These are phyloP conservation scores for Aspergillus japonicus DNA, from an alignment of 2,329 filamentous ascomycete species.

Conservation along the genomic window DNA sequence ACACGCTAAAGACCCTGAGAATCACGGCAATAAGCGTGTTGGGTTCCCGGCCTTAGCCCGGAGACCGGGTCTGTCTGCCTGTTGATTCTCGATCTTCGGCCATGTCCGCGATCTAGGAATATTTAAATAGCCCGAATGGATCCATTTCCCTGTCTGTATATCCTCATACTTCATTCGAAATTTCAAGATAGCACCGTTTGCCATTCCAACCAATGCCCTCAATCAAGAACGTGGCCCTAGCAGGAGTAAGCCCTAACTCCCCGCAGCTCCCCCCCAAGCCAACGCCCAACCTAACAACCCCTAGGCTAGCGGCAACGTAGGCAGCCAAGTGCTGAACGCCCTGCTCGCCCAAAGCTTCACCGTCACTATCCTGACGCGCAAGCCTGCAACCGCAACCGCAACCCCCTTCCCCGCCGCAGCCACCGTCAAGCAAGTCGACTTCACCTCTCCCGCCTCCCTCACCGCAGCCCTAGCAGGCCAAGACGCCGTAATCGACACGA, in stretches of 20 bases:
- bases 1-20: too few species aligned
- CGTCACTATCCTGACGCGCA: conserved; percentile 18
- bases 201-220: too few species aligned
- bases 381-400: background rate
- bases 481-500: background rate
- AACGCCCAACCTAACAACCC: background rate
- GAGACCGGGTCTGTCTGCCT: background rate
- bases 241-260: background rate
- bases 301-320: background rate
- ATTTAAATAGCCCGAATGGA: too few species aligned
- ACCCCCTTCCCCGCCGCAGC: conserved; percentile 10
- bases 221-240: background rate
- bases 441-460: background rate
- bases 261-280: background rate
- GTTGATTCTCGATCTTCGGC: background rate
- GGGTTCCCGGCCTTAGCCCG: background rate
- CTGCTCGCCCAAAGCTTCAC: conserved; percentile 17
- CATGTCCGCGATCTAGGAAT: background rate
- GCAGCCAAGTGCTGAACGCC: background rate
- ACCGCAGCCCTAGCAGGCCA: background rate
- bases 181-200: too few species aligned
- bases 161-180: too few species aligned
- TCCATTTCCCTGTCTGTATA: too few species aligned
- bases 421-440: conserved; percentile 6
- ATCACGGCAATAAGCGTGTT: too few species aligned